Evolutionary conservation across 163 green algal species (phyloP), one percentile per base, ranked within the genome.

Genomic region (Scenedesmus sp.): DNA sequence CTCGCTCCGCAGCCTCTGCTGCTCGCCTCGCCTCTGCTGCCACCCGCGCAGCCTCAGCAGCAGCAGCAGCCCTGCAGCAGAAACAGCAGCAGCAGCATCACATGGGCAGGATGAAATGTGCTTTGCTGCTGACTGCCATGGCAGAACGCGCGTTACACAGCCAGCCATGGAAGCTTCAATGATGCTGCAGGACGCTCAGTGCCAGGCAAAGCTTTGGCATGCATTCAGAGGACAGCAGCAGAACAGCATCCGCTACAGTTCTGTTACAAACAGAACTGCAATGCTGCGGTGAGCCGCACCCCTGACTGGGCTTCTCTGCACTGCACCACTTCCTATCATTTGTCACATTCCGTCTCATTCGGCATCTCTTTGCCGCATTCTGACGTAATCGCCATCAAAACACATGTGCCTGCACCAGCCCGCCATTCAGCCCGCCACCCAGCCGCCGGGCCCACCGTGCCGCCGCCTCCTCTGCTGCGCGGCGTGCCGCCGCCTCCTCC

Each of bases 11-110:
- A 15, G 73, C 90, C 66, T 73, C 90, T 86, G 70, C 73, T 52
- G 90, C 90, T 56, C 6, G 6, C 2, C 59, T 54, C 5, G 90
- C 90, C 56, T 89, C 90, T 26, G 57, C 83, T 20, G 82, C 90
- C 2, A 18, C 52, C 4, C 76, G 87, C 10, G 87, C 87, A 54
- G 87, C 87, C 26, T 91, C 87, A 57, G 87, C 87, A 79, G 74
- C 74, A 77, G 87, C 87, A 85, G 87, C 87, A 79, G 87, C 87
- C 79, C 85, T 90, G 64, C 52, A 62, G 79, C 79, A 64, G 76
- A 15, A 52, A 6, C 16, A 77, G 46, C n/a, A 2, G n/a, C 15
- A 74, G 8, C 57, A 74, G 57, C 82, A 76, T 57, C 2, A 70
- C 8, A 16, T 70, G 62, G 12, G 18, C 12, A 12, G 18, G 62